Evolutionary conservation across 2,329 filamentous ascomycete species (phyloP), one percentile per base, ranked within the genome.

Genomic region (Metarhizium brunneum): DNA sequence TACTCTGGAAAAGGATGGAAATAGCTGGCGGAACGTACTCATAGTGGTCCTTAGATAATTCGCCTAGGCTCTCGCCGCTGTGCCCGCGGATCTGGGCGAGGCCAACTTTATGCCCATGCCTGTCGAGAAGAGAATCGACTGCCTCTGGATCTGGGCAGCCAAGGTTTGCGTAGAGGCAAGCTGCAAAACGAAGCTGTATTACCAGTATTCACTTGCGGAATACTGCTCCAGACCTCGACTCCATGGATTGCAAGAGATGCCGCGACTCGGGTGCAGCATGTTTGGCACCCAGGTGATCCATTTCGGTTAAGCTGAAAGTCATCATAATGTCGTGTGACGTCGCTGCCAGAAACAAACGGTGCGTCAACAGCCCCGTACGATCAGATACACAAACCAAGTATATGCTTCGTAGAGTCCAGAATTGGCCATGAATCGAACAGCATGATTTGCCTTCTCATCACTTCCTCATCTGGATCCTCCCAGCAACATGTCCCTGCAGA

Each of bases 401-500:
- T 25, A 25, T 25, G 25, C 25, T 25, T 25, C 25, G 25, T 11
- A 11, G 32, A 11, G 32, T 35, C 10, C 32, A 7, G 32, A 11
- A 1, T 6, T 35, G 32, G 2, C 6, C 32, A 35, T 11, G 10
- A 8, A 35, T 35, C 32, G 32, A 35, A 35, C 32, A 35, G 32
- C 13, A 40, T 40, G 8, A 13, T 16, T 16, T 16, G 38, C 38
- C 13, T 16, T 11, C 38, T n/a, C 3, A 2, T 14, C 42, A 18
- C n/a, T 18, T 18, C 7, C 42, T 32, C 43, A 55, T 48, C 45
- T 55, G 8, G 38, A 52, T 30, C 59, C 59, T 2, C 59, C 61
- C 16, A 63, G 14, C 2, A 65, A 58, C 61, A 66, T 63, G 20
- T 66, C 63, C 32, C 59, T 63, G 66, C 89, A 94, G 60, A 83